Conservation (phyloP, 2,329 filamentous ascomycete genomes). For the Aureobasidium zeae region DNA sequence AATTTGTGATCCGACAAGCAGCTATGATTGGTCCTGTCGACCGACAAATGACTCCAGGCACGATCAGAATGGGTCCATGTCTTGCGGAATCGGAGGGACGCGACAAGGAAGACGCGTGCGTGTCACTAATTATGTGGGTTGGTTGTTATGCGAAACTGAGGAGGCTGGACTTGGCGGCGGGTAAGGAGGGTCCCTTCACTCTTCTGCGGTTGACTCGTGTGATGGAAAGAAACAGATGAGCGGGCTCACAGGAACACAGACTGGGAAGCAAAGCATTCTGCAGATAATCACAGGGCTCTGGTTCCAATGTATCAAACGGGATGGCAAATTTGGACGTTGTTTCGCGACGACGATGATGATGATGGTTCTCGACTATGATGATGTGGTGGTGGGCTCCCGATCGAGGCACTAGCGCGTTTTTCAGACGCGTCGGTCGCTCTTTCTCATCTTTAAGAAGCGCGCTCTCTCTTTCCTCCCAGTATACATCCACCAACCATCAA, state of each 20-base stretch:
- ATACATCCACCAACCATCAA: conserved; percentile 3
- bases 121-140: neutral
- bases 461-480: neutral
- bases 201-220: too few relatives aligned
- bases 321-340: neutral
- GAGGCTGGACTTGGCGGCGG: neutral
- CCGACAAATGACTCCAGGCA: neutral
- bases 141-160: neutral
- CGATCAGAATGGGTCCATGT: neutral
- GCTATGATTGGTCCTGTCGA: conserved; percentile 8
- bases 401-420: conserved; percentile 9
- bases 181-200: neutral
- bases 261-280: too few relatives aligned
- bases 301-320: neutral
- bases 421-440: neutral
- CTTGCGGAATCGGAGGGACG: conserved; percentile 1
- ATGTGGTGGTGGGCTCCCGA: neutral
- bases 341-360: neutral
- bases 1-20: neutral
- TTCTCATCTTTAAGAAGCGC: neutral
- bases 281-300: too few relatives aligned
- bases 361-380: too few relatives aligned
- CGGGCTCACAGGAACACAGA: too few relatives aligned
- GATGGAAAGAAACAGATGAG: too few relatives aligned
- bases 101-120: neutral